Evolutionary conservation across 2,329 filamentous ascomycete genomes (phyloP), one percentile per base, ranked within the genome.

Genomic region (Byssothecium circinans): DNA sequence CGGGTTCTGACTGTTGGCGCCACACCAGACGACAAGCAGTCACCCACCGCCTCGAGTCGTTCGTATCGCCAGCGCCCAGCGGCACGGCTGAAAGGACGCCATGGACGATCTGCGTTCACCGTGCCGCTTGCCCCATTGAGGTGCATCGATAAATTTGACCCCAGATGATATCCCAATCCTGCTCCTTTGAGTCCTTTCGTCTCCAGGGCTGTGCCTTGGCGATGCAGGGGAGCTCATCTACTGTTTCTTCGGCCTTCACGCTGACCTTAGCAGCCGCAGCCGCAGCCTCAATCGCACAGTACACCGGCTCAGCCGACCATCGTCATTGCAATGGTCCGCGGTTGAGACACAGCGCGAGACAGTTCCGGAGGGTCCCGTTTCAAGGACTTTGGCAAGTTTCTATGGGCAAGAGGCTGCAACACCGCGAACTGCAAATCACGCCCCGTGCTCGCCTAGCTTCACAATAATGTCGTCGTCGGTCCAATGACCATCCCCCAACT

Each of bases 311-410:
- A 7, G 8, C 8, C 35, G 12, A 8, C 35, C 17, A 45, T 14
- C 15, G 36, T 20, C 42, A 34, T 29, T 29, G 38, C 17, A 22
- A 36, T 47, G 37, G 50, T 51, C 39, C 51, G 60, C 62, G 59
- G 56, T 56, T 67, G 62, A 50, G 55, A 63, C 62, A 52, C 38
- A 43, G 49, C 52, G 39, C 62, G 62, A 67, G 58, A 62, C 63
- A 62, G 18, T 23, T 48, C 36, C 41, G 47, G 43, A 44, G 49
- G 52, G 56, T 36, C 45, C 50, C 45, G 64, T 68, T 66, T 69
- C 65, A 65, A 58, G 45, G 47, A 51, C 23, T 54, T 45, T 60
- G 41, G 50, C 53, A 41, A 50, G 40, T 55, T 47, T 56, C 47
- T 49, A 49, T 49, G 45, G 35, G 50, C 53, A 47, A 60, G 57